phyloP scores from a whole-genome alignment of 1,139 yeast genomes.

The Geotrichum aggregatum region DNA sequence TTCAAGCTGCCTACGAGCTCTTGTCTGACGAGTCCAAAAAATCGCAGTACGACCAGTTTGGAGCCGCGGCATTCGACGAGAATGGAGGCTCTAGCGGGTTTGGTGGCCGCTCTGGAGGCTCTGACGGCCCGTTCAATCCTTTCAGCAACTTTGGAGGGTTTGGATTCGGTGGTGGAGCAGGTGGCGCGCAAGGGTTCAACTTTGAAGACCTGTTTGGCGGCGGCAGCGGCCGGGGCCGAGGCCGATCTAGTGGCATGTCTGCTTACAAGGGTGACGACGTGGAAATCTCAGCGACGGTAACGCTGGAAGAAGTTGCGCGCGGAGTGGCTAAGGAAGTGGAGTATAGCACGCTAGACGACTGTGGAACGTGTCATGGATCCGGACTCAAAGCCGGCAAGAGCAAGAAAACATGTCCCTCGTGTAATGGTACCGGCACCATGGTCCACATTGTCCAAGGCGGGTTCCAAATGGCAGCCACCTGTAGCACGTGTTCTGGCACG shows the following conservation, averaged over 20 bases:
- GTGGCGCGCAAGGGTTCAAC: slow-evolving; percentile 46
- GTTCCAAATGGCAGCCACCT: slow-evolving; percentile 94
- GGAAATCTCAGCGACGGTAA: slow-evolving; percentile 68
- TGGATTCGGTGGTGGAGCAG: slow-evolving; percentile 44
- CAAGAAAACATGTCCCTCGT: slow-evolving; percentile 74
- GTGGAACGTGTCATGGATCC: slow-evolving; percentile 75
- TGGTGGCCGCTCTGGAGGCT: slow-evolving; percentile 34
- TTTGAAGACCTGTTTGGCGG: slow-evolving; percentile 88
- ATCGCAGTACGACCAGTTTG: slow-evolving; percentile 87
- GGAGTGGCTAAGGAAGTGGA: slow-evolving; percentile 65
- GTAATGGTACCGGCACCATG: slow-evolving; percentile 92
- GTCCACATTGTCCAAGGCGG: slow-evolving; percentile 87
- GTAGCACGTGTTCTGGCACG: slow-evolving; percentile 80
- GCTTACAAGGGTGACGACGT: slow-evolving; percentile 88
- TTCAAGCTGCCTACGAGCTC: slow-evolving; percentile 91
- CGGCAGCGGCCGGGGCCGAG: slow-evolving; percentile 32
- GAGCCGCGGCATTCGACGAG: slow-evolving; percentile 75
- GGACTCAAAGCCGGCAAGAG: slow-evolving; percentile 78
- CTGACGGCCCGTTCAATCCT: slow-evolving; percentile 39
- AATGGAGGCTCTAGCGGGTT: slow-evolving; percentile 32
- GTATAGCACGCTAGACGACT: slow-evolving; percentile 71
- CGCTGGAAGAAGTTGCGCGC: slow-evolving; percentile 82
- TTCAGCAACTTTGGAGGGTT: slow-evolving; percentile 46
- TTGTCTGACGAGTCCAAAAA: slow-evolving; percentile 83
- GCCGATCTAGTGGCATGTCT: slow-evolving; percentile 43